Base-by-base conservation (phyloP, 495 filamentous ascomycete species). In the Penicillium malachiteum region DNA sequence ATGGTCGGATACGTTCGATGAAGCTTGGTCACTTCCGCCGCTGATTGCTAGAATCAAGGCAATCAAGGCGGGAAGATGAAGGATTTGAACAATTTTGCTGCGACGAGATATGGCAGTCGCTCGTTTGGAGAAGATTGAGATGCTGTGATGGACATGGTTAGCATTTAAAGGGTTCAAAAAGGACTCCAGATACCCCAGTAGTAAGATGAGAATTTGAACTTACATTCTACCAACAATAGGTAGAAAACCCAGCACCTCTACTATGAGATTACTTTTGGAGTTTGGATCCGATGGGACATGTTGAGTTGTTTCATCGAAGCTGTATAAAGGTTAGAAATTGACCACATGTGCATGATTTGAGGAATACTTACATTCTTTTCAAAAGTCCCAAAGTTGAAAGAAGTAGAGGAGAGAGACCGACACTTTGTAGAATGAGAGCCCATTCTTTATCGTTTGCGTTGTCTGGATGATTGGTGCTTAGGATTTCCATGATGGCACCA, bases 1-100 rank as follows among this genome's bases (percentile, higher is more conserved):
- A 5, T 55, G 52, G 31, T 59, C 52, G 12, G 59, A 57, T 5
- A 34, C 32, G 34, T 54, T 34, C 9, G 53, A 53, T 17, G 59
- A 62, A 8, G 50, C 46, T 33, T 62, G 45, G 32, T 64, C 53
- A 7, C 43, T 57, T 5, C 56, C 56, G 18, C 60, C 56, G 13
- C 45, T 59, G 39, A 64, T 64, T 1, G 60, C 43, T 12, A 64
- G 47, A 17, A 50, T 54, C 18, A 64, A 33, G 33, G 52, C 56
- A 39, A 63, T 56, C 1, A 63, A 30, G 13, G 52, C 48, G n/a
- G 60, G 56, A 26, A 63, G 26, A 26, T 58, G 60, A n/a, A 63
- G 37, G 14, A 63, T 49, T 37, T 58, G 56, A 17, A 56, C 45
- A 37, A 57, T 26, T 26, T 49, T 52, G 43, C 53, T 53, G 26